Base-by-base conservation (phyloP, 768 basidiomycete species). In the Suillus paluster region DNA sequence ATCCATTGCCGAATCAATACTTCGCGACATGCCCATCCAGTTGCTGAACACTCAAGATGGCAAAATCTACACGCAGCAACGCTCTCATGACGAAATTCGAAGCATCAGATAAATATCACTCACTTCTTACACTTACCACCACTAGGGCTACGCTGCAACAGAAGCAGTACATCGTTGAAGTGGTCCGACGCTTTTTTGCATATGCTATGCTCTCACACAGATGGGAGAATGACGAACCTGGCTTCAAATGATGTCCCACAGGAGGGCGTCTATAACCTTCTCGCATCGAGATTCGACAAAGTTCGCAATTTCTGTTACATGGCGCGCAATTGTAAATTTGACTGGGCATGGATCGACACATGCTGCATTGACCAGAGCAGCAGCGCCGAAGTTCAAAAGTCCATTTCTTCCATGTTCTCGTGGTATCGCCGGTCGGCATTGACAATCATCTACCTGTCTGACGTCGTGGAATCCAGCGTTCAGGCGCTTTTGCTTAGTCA, bases 381-480 rank as follows among this genome's bases (percentile, higher is more conserved):
- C 53, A 74, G 69, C 21, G 70, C 69, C 14, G 73, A 75, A 48
- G 64, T 75, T 3, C 68, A 71, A 17, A 73, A 75, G 41, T 69
- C 75, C 57, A 70, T 75, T 48, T 66, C 67, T n/a, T 69, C 68
- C 54, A 75, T 75, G 75, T 76, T 76, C 27, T 65, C 27, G 15
- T 75, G 74, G 74, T 75, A 74, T 34, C 64, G 71, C 30, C 68
- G 70, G 38, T 73, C 75, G 0, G 60, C 63, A 2, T 58, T 76
- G 36, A 76, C 75, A n/a, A 62, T 75, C 30, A 67, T 70, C n/a
- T 70, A 74, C 57, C 64, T 75, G 9, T 17, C 48, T 27, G 71
- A 73, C 17, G 68, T 73, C 39, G 46, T 61, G 5, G 42, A 63
- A 19, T 64, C 62, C 1, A 41, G 25, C 12, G 34, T 36, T 2